phyloP scores from a whole-genome alignment of 352 stramenopile species.

The Globisporangium nagaii region DNA sequence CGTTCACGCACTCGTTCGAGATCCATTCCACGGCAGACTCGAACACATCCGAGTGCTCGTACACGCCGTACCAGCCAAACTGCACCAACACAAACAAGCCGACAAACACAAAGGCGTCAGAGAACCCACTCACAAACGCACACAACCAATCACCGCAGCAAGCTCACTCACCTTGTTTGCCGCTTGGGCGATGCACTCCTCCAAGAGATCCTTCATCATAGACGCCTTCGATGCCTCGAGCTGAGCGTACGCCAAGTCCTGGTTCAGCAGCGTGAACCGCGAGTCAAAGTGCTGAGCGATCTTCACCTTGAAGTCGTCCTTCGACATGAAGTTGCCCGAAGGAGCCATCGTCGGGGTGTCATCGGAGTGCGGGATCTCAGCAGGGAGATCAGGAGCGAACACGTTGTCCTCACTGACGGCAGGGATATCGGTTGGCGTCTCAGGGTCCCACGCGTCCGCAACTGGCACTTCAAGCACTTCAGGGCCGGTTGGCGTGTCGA shows the following conservation, averaged over 20 bases:
- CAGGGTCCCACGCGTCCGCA: no score
- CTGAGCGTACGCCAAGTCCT: constrained; percentile 9
- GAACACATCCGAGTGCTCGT: constrained; percentile 18
- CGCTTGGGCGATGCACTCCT: constrained; percentile 18
- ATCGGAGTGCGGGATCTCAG: no score
- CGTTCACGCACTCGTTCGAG: constrained; percentile 12
- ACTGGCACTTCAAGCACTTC: neutral
- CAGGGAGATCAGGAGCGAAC: no score
- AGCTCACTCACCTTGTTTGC: constrained; percentile 13
- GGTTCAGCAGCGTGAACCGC: neutral
- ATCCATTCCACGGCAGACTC: constrained; percentile 20
- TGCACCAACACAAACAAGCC: no score
- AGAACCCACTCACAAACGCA: neutral
- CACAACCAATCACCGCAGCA: neutral
- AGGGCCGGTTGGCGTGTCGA: constrained; percentile 2
- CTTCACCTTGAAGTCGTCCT: constrained; percentile 18
- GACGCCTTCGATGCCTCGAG: no score
- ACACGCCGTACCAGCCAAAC: constrained; percentile 22
- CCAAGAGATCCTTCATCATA: constrained; percentile 11
- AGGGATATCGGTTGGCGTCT: no score
- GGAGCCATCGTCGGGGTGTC: neutral
- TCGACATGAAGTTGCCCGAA: constrained; percentile 10
- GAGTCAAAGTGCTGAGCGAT: constrained; percentile 11
- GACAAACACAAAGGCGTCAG: constrained; percentile 5
- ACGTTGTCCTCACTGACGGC: no score